Evolutionary conservation across 768 basidiomycete species (phyloP).

Genomic region (Hericium erinaceus): DNA sequence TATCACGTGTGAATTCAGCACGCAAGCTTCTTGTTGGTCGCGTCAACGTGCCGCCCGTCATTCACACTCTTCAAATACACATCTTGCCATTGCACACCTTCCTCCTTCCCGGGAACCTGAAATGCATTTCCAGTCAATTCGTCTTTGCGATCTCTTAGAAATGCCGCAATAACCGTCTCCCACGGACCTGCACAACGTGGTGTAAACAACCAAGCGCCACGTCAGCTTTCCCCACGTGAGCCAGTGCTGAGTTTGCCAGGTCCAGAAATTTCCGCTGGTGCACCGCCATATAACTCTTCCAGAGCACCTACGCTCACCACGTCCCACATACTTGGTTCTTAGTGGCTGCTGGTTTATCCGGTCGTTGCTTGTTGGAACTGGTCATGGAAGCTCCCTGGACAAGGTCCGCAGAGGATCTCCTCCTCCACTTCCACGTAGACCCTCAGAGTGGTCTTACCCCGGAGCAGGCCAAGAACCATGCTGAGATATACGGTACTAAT

Average conservation of each 20-base stretch:
- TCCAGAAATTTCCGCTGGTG: neutral
- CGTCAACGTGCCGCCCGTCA: too few species aligned
- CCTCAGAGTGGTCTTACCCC: slow-evolving; percentile 50
- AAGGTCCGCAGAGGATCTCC: slow-evolving; percentile 51
- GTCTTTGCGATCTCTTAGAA: neutral
- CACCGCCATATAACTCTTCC: neutral
- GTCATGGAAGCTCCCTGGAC: slow-evolving; percentile 77
- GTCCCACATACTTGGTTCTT: neutral
- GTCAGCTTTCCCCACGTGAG: slow-evolving; percentile 5
- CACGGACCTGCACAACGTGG: neutral
- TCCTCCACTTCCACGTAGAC: slow-evolving; percentile 68
- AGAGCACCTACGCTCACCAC: neutral
- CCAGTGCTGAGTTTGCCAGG: neutral
- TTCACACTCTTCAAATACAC: neutral
- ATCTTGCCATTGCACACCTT: neutral
- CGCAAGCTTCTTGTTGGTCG: too few species aligned
- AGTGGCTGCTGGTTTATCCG: neutral
- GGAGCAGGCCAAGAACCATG: slow-evolving; percentile 63
- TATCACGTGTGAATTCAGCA: too few species aligned
- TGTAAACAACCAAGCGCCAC: neutral
- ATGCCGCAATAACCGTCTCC: neutral
- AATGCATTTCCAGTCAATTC: neutral
- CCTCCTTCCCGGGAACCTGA: neutral
- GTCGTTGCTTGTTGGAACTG: neutral
- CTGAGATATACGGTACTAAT: slow-evolving; percentile 78